phyloP scores from a whole-genome alignment of 192 early-diverging fungal species.

The Funneliformis geosporum region DNA sequence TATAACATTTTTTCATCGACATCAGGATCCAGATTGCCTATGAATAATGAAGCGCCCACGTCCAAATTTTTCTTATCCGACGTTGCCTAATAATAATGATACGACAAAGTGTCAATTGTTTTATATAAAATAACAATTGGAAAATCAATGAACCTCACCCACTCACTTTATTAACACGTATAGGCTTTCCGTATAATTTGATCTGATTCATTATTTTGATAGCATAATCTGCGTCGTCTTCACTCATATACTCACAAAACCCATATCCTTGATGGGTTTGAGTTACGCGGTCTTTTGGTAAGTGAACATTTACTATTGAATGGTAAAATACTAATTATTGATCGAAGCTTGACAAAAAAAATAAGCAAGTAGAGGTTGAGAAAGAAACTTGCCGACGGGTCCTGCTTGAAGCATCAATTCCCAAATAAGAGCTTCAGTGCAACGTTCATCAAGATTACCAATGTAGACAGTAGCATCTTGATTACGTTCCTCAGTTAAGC shows the following conservation, averaged over 20 bases:
- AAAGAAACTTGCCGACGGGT: constrained; percentile 67
- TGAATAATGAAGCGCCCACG: constrained; percentile 94
- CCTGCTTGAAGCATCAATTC: constrained; percentile 99
- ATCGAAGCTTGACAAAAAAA: not conserved
- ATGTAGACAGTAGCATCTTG: constrained; percentile 98
- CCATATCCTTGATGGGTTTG: constrained; percentile 93
- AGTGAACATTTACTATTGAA: constrained; percentile 81
- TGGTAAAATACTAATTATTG: not conserved
- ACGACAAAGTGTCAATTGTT: not conserved
- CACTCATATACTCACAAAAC: constrained; percentile 91
- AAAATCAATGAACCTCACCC: too few relatives aligned
- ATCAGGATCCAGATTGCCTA: constrained; percentile 93
- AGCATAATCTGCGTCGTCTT: constrained; percentile 96
- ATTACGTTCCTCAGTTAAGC: constrained; percentile 73
- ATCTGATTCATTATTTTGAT: constrained; percentile 97
- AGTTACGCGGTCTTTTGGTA: constrained; percentile 97
- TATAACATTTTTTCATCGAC: constrained; percentile 89
- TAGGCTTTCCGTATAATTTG: constrained; percentile 91
- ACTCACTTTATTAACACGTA: constrained; percentile 87
- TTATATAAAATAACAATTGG: not conserved
- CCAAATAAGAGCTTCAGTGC: constrained; percentile 92
- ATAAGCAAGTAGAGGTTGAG: not conserved
- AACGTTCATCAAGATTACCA: constrained; percentile 95
- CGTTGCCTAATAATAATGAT: constrained; percentile 56
- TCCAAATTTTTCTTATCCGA: constrained; percentile 84